Evolutionary conservation across 352 stramenopile genomes (phyloP), one percentile per base, ranked within the genome.

Genomic region (Pythium scleroteichum): DNA sequence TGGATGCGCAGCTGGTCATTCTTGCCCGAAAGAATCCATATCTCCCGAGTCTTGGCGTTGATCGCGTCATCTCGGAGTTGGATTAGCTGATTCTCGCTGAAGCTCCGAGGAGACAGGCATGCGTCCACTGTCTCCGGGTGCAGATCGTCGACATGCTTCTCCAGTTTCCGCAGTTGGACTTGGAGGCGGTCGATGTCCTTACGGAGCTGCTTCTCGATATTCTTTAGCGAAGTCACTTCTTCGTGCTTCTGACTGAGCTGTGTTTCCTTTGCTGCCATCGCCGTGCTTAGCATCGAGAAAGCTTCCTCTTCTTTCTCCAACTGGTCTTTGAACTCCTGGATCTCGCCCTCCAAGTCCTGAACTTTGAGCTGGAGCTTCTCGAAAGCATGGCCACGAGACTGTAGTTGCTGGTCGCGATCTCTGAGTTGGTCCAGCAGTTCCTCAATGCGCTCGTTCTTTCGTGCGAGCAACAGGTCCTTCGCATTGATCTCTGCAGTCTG

Each of bases 21-120:
- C 32, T 89, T 69, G 0, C 77, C 79, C 4, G 72, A 77, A 8
- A 94, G 62, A 13, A 94, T 64, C 75, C 78, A 89, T 12, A 94
- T 71, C 47, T 94, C 80, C 19, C 82, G 77, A 1, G 75, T 81
- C 38, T 91, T 91, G 22, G 80, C 80, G 10, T 72, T 61, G 46
- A 94, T 82, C 24, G 80, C 79, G 39, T 94, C 84, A 54, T 94
- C 84, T 1, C 84, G 75, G 13, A 94, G 68, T 39, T 75, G 69
- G 33, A 94, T 87, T 23, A 94, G 69, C 50, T 90, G 78, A 41
- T 84, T 87, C 51, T 94, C 84, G 17, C 62, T 72, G 48, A 87
- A 94, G 62, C 82, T 90, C 0, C 82, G 78, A 24, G 84, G 82
- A 9, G 80, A 91, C 8, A 94, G 55, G 41, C 82, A 90, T 4